Base-by-base conservation (phyloP, 2,329 filamentous ascomycete genomes). In the Colletotrichum salicis region DNA sequence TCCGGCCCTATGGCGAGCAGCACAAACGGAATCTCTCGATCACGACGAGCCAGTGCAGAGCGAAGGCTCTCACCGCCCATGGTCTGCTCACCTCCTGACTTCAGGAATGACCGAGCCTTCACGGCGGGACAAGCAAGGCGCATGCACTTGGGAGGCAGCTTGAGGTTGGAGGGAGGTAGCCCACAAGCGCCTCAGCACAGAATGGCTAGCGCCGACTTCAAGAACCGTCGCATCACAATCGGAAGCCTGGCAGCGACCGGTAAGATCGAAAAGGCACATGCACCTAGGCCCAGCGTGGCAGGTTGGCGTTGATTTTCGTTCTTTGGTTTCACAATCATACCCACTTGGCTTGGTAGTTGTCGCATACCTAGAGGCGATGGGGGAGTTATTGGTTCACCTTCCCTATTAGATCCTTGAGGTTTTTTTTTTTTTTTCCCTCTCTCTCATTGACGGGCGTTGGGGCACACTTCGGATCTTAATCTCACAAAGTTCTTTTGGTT, bases 81-180 rank as follows among this genome's bases (percentile, higher is more conserved):
- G 75, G 78, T 82, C 41, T 89, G 86, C 78, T 87, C 86, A 45
- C 85, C 88, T 1, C 80, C 83, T 2, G 84, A 86, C 27, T 76
- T 76, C 12, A 70, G 73, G 4, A 70, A n/a, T 22, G 80, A 83
- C 29, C 80, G 81, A 71, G 78, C 80, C 4, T 82, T 90, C 73
- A 89, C 87, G 12, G 81, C 86, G 1, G 87, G 87, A 2, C 88
- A 90, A 76, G 88, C 88, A 27, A 80, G 88, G 64, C 83, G 88
- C 57, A 90, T 90, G 88, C 87, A 89, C 74, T 79, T 90, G 69
- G 83, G 85, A 45, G 83, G 83, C 15, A 84, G 81, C 72, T 75
- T 84, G 71, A 72, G 70, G 37, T 33, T 69, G 35, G 78, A 79
- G 8, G 72, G 76, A 56, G 65, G 74, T 41, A 67, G 78, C 73